phyloP scores from a whole-genome alignment of 2,329 filamentous ascomycete genomes.

The Trichoderma brevicompactum region DNA sequence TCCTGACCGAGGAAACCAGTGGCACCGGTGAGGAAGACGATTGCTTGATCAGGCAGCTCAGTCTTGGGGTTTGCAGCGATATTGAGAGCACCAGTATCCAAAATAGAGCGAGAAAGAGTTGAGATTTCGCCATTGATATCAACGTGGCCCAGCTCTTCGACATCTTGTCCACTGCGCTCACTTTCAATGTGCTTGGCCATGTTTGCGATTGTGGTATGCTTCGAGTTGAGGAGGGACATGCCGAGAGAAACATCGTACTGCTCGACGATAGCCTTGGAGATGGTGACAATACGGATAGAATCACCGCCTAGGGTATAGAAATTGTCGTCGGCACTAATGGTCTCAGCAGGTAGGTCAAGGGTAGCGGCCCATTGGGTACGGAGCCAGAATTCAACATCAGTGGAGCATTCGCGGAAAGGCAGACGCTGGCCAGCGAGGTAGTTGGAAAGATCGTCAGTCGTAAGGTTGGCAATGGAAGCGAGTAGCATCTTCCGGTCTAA shows the following conservation, averaged over 20 bases:
- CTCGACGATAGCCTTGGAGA: conserved; percentile 29
- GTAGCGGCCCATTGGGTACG: conserved; percentile 18
- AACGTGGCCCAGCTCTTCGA: not conserved
- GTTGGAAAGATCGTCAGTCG: not conserved
- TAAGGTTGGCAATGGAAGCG: not conserved
- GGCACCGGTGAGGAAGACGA: conserved; percentile 32
- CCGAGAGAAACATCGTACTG: conserved; percentile 31
- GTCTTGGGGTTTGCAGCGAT: conserved; percentile 1
- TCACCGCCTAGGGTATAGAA: conserved; percentile 34
- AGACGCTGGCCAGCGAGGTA: conserved; percentile 15
- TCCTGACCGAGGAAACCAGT: conserved; percentile 32
- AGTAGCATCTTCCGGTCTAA: conserved; percentile 21
- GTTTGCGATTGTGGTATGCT: conserved; percentile 31
- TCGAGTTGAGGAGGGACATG: conserved; percentile 32
- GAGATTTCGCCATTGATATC: conserved; percentile 18
- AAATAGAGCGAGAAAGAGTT: conserved; percentile 2
- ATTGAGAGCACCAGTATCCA: not conserved
- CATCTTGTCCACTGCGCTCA: conserved; percentile 8
- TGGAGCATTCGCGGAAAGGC: conserved; percentile 24
- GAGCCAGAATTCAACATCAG: conserved; percentile 14
- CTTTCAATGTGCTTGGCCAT: conserved; percentile 31
- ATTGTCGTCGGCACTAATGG: conserved; percentile 32
- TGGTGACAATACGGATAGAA: conserved; percentile 33
- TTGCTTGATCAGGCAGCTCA: conserved; percentile 16
- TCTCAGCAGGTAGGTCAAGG: conserved; percentile 23